These are phyloP conservation scores for Xylaria scruposa DNA, from an alignment of 495 filamentous ascomycete genomes.

Conservation along the genomic window DNA sequence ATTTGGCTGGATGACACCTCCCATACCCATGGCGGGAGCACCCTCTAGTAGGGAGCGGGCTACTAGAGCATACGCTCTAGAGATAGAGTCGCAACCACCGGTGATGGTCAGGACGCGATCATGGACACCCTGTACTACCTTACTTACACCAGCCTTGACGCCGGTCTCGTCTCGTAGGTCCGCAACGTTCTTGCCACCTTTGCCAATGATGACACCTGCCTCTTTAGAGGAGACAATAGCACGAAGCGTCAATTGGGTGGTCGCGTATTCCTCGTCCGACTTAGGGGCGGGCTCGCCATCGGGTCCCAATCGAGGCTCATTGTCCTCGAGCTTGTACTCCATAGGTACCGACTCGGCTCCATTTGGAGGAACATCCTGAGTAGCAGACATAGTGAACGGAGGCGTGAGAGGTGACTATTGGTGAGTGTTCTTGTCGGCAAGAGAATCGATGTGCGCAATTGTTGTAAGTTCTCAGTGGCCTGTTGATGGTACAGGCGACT, in stretches of 20 bases:
- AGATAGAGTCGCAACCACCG: constrained; percentile 81
- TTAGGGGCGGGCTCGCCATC: constrained; percentile 75
- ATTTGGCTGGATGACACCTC: constrained; percentile 79
- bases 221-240: constrained; percentile 99
- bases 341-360: constrained; percentile 54
- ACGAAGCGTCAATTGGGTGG: constrained; percentile 87
- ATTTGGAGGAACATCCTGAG: constrained; percentile 53
- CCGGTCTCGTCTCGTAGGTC: constrained; percentile 96
- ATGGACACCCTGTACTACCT: constrained; percentile 95
- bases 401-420: not conserved
- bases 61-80: constrained; percentile 91
- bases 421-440: not conserved
- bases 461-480: not conserved
- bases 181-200: constrained; percentile 97
- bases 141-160: constrained; percentile 97
- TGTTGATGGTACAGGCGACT: not conserved
- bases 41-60: constrained; percentile 90
- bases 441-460: not conserved
- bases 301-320: constrained; percentile 65
- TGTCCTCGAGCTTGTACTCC: constrained; percentile 54
- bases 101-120: constrained; percentile 96
- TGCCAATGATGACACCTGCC: constrained; percentile 97
- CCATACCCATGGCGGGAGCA: constrained; percentile 94
- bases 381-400: constrained; percentile 50
- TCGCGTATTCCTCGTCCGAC: constrained; percentile 96